Percentiles rank a stretch among this genome's conserved stretches.
Evolutionary conservation across 2,329 filamentous ascomycete species (phyloP).

Genomic region (Pleoardoris graminearum): DNA sequence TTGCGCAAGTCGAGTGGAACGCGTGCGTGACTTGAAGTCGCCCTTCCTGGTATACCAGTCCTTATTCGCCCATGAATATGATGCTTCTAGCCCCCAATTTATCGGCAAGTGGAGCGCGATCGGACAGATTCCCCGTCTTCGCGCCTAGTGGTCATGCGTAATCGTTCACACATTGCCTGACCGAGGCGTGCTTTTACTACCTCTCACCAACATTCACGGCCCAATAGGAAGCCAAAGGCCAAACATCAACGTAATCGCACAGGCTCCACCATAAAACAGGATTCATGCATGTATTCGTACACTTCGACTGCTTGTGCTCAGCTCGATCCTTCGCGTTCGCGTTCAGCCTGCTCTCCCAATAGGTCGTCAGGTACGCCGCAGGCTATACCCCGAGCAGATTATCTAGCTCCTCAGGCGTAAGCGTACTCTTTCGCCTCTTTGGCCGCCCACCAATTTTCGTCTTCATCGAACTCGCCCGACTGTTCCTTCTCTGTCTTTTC

Average conservation of each 20-base stretch:
- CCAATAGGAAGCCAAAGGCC: no score
- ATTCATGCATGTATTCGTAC: no score
- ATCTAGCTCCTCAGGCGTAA: constrained; percentile 75
- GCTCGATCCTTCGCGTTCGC: no score
- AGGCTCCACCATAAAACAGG: no score
- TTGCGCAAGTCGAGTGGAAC: constrained; percentile 4
- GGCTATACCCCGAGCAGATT: constrained; percentile 41
- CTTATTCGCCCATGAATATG: constrained; percentile 15
- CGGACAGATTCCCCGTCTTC: constrained; percentile 22
- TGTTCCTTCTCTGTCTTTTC: constrained; percentile 26
- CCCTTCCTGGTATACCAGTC: constrained; percentile 12
- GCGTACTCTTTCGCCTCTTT: constrained; percentile 70
- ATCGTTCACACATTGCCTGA: constrained; percentile 19
- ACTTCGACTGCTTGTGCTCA: no score
- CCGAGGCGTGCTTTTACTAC: constrained; percentile 20
- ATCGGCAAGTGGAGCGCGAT: constrained; percentile 11
- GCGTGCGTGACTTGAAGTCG: constrained; percentile 4
- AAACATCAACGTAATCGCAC: no score
- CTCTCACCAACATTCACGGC: constrained; percentile 18
- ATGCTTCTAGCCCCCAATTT: constrained; percentile 20
- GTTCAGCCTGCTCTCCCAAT: no score
- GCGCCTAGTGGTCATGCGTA: constrained; percentile 32
- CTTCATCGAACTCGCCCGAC: constrained; percentile 37
- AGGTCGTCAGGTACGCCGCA: no score
- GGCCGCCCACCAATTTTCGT: constrained; percentile 60